Evolutionary conservation across 2,329 filamentous ascomycete genomes (phyloP).

Genomic region (Endothia cerciana): DNA sequence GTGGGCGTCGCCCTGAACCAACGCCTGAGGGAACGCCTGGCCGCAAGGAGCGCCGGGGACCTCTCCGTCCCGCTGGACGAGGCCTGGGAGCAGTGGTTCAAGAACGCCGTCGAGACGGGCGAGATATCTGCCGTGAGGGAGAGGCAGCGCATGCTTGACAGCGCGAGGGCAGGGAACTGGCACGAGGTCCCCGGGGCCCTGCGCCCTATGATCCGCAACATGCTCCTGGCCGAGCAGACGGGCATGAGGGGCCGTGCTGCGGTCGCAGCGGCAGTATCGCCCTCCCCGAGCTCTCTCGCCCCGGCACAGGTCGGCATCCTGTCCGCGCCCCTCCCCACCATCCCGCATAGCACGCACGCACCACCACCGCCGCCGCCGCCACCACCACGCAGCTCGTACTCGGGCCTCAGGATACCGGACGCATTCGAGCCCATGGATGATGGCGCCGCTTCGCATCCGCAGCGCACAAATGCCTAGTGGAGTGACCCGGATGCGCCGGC

Average conservation of each 20-base stretch:
- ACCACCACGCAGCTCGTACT: conserved; percentile 25
- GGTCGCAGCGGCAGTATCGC: conserved; percentile 4
- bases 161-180: conserved; percentile 62
- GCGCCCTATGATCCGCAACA: conserved; percentile 55
- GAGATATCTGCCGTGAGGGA: conserved; percentile 44
- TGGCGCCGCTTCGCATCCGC: conserved; percentile 20
- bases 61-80: conserved; percentile 65
- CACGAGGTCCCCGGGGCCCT: conserved; percentile 60
- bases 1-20: conserved; percentile 67
- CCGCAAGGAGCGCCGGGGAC: conserved; percentile 64
- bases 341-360: conserved; percentile 13
- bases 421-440: conserved; percentile 22
- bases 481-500: not conserved
- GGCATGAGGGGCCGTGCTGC: conserved; percentile 26
- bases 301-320: conserved; percentile 20
- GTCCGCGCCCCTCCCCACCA: conserved; percentile 16
- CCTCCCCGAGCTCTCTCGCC: conserved; percentile 24
- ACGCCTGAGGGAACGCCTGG: conserved; percentile 66
- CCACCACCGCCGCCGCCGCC: too few species aligned
- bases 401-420: conserved; percentile 22
- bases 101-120: conserved; percentile 69
- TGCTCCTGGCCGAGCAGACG: conserved; percentile 45
- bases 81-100: conserved; percentile 76
- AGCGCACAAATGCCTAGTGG: conserved; percentile 24
- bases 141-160: conserved; percentile 53